Base-by-base conservation (phyloP, 1,139 yeast species). In the Kazachstania sp. region DNA sequence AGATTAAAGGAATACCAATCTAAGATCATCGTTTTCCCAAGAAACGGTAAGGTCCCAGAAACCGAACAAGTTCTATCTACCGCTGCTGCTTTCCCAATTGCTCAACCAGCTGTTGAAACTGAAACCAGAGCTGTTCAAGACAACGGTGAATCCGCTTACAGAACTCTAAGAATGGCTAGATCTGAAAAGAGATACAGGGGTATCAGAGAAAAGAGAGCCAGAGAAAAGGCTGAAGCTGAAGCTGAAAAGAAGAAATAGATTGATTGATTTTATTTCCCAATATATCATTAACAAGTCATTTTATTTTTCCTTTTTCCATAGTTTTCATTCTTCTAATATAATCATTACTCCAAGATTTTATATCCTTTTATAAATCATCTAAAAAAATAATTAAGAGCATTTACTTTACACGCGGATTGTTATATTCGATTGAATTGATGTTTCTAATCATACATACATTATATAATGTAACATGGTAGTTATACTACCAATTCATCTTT, bases 181-280 rank as follows among this genome's bases (percentile, higher is more conserved):
- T 81, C 92, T 65, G 87, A 86, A 68, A 87, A 92, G 83, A 87
- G 79, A 75, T 84, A 78, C 86, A 79, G 74, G 73, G 98, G 98
- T 79, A 77, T 81, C 77, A 87, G 95, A 78, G 97, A 83, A 71
- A 90, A 90, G 95, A 86, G 96, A 78, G 95, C 95, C 67, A 82
- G 74, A 71, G 97, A 88, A 64, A 80, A 80, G 79, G 97, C 97
- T 74, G 97, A 86, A 77, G 97, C 97, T 73, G 97, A 90, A 79
- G 96, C 95, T 78, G 96, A 87, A 69, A 88, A 88, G 90, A 87
- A 87, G 87, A 87, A 87, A 82, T 85, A 84, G 79, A 63, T 45
- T 50, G 47, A 43, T 31, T 39, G 38, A 42, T 35, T 36, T 40
- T 37, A 40, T 36, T 23, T 23, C 28, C 28, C 3, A 23, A 23